phyloP scores from a whole-genome alignment of 495 filamentous ascomycete genomes.

The Penicillium coprophilum region DNA sequence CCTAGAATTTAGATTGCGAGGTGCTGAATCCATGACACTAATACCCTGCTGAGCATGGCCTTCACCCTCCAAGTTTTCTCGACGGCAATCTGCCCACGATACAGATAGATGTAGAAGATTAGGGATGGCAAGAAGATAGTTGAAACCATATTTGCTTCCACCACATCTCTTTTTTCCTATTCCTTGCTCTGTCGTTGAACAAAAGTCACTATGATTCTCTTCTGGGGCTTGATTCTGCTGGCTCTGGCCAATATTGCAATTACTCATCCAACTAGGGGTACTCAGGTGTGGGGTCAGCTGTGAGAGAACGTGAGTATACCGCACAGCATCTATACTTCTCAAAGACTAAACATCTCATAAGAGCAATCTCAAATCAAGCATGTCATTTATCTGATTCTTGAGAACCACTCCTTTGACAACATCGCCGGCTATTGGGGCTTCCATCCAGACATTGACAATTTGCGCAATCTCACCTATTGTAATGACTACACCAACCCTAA shows the following conservation, averaged over 20 bases:
- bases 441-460: conserved; percentile 41
- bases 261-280: conserved; percentile 16
- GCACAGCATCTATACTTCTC: not conserved
- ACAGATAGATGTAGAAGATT: no score
- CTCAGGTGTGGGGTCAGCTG: conserved; percentile 27
- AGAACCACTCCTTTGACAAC: conserved; percentile 50
- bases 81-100: no score
- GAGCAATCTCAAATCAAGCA: conserved; percentile 37
- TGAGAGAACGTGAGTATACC: conserved; percentile 30
- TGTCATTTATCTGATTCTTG: conserved; percentile 46
- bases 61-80: no score
- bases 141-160: no score
- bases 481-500: conserved; percentile 47
- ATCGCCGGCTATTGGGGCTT: conserved; percentile 47
- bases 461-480: conserved; percentile 37
- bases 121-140: no score
- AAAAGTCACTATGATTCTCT: not conserved
- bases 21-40: no score
- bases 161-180: no score
- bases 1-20: no score
- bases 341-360: not conserved
- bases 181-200: not conserved
- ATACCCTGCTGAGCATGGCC: no score
- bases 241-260: conserved; percentile 15
- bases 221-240: conserved; percentile 6